phyloP scores from a whole-genome alignment of 305 asterid genomes.

The Solanum hybrid region DNA sequence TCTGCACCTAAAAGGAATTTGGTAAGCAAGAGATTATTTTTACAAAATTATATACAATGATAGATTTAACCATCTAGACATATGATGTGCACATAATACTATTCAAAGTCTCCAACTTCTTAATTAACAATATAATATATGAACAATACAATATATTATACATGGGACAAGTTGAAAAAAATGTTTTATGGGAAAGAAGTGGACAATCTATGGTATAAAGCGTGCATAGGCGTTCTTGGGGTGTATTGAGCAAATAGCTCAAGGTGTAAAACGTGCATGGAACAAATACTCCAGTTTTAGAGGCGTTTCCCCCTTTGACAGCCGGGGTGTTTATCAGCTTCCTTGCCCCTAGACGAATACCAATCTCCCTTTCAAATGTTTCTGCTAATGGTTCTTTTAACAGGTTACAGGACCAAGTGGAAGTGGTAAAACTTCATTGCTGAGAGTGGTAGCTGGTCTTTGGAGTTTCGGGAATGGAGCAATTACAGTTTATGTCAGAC shows the following conservation, averaged over 20 bases:
- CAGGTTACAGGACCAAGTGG: constrained; percentile 97
- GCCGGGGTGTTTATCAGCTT: background rate
- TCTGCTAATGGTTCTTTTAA: constrained; percentile 25
- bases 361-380: background rate
- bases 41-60: background rate
- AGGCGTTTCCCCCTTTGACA: background rate
- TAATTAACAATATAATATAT: background rate
- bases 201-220: background rate
- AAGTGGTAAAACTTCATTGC: constrained; percentile 83
- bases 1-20: background rate
- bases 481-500: constrained; percentile 44
- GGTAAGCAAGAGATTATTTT: background rate
- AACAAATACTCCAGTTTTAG: background rate
- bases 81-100: background rate
- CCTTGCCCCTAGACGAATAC: background rate
- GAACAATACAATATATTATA: background rate
- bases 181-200: background rate
- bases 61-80: background rate
- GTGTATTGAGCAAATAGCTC: background rate
- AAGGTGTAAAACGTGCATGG: background rate
- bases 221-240: background rate
- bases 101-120: background rate
- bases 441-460: constrained; percentile 87
- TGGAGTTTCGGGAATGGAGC: constrained; percentile 82
- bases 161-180: background rate